Evolutionary conservation across 805 yeast species (phyloP).

Genomic region (Candida montana): DNA sequence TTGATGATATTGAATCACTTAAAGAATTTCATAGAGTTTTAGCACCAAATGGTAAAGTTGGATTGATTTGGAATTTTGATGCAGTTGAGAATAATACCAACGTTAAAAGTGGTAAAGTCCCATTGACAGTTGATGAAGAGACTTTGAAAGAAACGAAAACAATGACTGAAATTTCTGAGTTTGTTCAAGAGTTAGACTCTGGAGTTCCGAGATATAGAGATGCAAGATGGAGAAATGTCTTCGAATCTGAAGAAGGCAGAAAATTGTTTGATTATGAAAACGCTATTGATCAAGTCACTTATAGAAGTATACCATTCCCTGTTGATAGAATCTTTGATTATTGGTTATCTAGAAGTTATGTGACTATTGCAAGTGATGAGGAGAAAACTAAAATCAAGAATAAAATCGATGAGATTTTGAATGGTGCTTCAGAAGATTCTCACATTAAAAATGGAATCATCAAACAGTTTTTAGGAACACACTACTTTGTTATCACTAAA

Average conservation of each 20-base stretch:
- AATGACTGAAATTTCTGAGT: slow-evolving; percentile 14
- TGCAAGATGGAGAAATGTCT: slow-evolving; percentile 40
- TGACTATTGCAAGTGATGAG: slow-evolving; percentile 37
- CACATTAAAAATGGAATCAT: slow-evolving; percentile 7
- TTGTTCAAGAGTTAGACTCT: slow-evolving; percentile 29
- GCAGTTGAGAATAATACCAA: slow-evolving; percentile 14
- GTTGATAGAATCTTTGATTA: slow-evolving; percentile 38
- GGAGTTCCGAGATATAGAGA: slow-evolving; percentile 54
- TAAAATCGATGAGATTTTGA: slow-evolving; percentile 28
- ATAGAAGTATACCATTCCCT: slow-evolving; percentile 28
- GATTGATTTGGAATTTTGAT: slow-evolving; percentile 58
- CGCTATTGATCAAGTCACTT: slow-evolving; percentile 29
- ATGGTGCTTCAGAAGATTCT: slow-evolving; percentile 5
- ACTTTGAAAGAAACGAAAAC: slow-evolving; percentile 7
- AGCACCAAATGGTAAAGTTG: slow-evolving; percentile 49
- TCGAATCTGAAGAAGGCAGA: slow-evolving; percentile 28
- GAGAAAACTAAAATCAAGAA: slow-evolving; percentile 31
- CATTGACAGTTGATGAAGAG: slow-evolving; percentile 8
- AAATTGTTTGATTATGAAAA: slow-evolving; percentile 27
- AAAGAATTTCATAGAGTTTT: slow-evolving; percentile 47
- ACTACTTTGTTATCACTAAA: slow-evolving; percentile 16
- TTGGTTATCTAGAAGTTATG: slow-evolving; percentile 52
- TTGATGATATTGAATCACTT: slow-evolving; percentile 43
- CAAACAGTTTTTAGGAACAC: slow-evolving; percentile 20
- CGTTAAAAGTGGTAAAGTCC: slow-evolving; percentile 5